Evolutionary conservation across 1,284 basidiomycete species (phyloP), one percentile per base, ranked within the genome.

Genomic region (Apiotrichum sp.): DNA sequence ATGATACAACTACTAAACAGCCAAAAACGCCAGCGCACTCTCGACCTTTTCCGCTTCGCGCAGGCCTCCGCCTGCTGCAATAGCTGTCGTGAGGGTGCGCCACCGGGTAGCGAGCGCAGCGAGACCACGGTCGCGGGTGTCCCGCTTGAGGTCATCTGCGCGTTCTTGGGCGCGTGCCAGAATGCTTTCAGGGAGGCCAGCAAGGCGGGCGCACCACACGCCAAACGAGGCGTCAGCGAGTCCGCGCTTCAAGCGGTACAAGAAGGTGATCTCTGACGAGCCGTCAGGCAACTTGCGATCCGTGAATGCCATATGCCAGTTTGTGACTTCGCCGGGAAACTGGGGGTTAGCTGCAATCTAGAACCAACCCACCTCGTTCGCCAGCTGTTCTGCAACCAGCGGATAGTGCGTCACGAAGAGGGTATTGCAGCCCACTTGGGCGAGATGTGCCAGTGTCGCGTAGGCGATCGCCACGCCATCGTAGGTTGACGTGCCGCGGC

Each of bases 351-450:
- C 39, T 16, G 6, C 63, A 55, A 56, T 77, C 79, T 34, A 77
- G 77, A 61, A 81, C 80, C 63, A 43, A 82, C 64, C 22, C 22
- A 75, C 70, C 82, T 53, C 80, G 76, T 55, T 86, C 82, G 53
- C 91, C 77, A 64, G 85, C 53, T 78, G 75, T 41, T 74, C 69
- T 1, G 76, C 77, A 0, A 78, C 69, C 48, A 72, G 78, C 1
- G 91, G 91, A 66, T 93, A 96, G 69, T 96, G 92, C 0, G 92
- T 96, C 63, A 95, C 92, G 72, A 96, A 96, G n/a, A 95, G 76
- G 0, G 89, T 90, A 71, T 87, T 88, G 78, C 86, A 87, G 60
- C 81, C 81, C 32, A 80, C 81, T 0, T 72, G 74, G 3, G 87
- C 80, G 3, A 95, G 79, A 57, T 91, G 83, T 49, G 88, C 82